Base-by-base conservation (phyloP, 179 eudicot genomes). In the Vitellaria paradoxa region DNA sequence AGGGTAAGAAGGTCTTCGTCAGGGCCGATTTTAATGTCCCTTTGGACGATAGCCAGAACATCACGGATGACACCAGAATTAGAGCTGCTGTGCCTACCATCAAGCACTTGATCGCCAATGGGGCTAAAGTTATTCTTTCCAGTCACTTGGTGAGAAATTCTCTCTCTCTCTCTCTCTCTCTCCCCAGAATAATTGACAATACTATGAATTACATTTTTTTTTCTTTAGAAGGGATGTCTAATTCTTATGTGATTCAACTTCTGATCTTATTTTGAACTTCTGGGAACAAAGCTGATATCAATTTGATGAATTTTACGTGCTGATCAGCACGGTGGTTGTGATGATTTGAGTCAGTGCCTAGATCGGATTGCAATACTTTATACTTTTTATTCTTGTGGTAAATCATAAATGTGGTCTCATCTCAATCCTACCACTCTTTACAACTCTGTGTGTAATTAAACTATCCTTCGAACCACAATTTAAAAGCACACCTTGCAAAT, bases 21-120 rank as follows among this genome's bases (percentile, higher is more conserved):
- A 83, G 98, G 74, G 94, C 85, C 53, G 96, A 91, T 85, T 78
- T 93, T 73, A 91, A 93, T 66, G 96, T 93, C 7, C 98, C 96
- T 2, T 84, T 93, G 86, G 91, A 91, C 76, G 96, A 93, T 46
- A 75, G 72, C 55, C 80, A 56, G 66, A 88, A 85, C 2, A 91
- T 93, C 84, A 91, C 93, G 7, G 97, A 93, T 79, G 92, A 89
- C 78, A 90, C 94, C 9, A 86, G 92, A 52, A 80, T 91, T 66
- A 86, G 97, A 53, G 92, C 91, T 49, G 89, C 92, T 72, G 81
- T 89, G 7, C 93, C 93, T 53, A 89, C 90, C 13, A 88, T 89
- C 76, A 85, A 87, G 78, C 45, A 64, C 45, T 64, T 64, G 18
- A 64, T 64, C 7, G 37, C 18, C 12, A 68, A 77, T 45, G 74